Evolutionary conservation across 2,329 filamentous ascomycete genomes (phyloP).

Genomic region (Penicillium sp.): DNA sequence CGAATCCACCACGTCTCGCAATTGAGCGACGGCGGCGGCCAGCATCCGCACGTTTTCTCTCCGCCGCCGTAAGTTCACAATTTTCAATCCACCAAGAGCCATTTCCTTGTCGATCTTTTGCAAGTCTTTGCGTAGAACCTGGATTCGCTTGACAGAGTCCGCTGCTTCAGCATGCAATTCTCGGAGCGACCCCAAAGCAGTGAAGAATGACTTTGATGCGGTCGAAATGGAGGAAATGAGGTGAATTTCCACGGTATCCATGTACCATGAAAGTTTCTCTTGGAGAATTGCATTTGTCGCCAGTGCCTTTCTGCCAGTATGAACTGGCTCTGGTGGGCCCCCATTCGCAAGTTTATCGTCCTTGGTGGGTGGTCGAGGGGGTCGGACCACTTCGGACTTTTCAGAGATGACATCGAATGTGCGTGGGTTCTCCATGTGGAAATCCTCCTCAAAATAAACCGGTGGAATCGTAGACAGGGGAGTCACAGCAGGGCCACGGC

Average conservation of each 20-base stretch:
- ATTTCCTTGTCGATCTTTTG: slow-evolving; percentile 82
- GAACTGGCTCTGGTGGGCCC: slow-evolving; percentile 57
- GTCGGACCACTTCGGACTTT: slow-evolving; percentile 88
- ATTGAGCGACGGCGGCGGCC: slow-evolving; percentile 78
- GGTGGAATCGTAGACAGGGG: slow-evolving; percentile 88
- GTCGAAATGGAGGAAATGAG: slow-evolving; percentile 94
- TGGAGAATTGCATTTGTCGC: slow-evolving; percentile 97
- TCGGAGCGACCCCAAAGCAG: slow-evolving; percentile 83
- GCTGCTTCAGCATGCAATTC: slow-evolving; percentile 91
- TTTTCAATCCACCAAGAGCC: slow-evolving; percentile 78
- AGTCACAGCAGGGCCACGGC: slow-evolving; percentile 70
- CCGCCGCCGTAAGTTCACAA: slow-evolving; percentile 78
- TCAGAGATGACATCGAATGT: slow-evolving; percentile 98
- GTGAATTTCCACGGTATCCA: slow-evolving; percentile 98
- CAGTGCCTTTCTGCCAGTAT: slow-evolving; percentile 72
- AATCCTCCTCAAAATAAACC: slow-evolving; percentile 94
- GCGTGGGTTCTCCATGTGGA: slow-evolving; percentile 91
- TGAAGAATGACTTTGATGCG: slow-evolving; percentile 94
- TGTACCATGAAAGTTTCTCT: slow-evolving; percentile 98
- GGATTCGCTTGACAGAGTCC: slow-evolving; percentile 86
- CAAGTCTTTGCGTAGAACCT: slow-evolving; percentile 75
- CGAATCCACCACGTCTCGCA: slow-evolving; percentile 74
- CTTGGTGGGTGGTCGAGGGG: slow-evolving; percentile 55
- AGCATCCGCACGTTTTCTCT: slow-evolving; percentile 83
- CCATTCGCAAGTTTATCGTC: slow-evolving; percentile 62